These are phyloP conservation scores for Populus deltoides DNA, from an alignment of 345 rosid genomes.

Conservation along the genomic window DNA sequence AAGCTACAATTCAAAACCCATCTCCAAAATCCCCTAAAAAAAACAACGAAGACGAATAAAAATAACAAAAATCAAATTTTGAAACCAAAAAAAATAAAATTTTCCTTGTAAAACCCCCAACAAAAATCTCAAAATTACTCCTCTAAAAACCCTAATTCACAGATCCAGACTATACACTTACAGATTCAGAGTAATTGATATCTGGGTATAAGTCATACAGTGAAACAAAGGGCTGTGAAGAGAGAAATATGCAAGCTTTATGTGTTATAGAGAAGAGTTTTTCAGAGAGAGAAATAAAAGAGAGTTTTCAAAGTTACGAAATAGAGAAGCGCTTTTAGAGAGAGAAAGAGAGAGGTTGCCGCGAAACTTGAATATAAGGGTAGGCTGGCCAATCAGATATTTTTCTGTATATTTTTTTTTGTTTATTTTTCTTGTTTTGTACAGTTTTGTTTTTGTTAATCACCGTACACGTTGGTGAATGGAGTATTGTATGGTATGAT, in stretches of 20 bases:
- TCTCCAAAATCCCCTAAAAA: not conserved
- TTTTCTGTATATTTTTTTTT: not conserved
- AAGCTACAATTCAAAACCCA: conserved; percentile 1
- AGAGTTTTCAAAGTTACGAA: conserved; percentile 19
- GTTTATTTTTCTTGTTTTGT: not conserved
- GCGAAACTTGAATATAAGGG: conserved; percentile 84
- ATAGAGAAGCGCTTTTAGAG: conserved; percentile 16
- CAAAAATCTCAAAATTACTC: not conserved
- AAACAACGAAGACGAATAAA: not conserved
- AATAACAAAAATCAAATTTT: not conserved
- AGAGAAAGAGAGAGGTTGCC: conserved; percentile 46
- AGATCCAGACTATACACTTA: conserved; percentile 36
- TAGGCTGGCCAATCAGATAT: conserved; percentile 28
- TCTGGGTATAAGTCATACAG: conserved; percentile 11
- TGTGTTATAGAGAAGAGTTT: conserved; percentile 2
- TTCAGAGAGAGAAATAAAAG: conserved; percentile 22
- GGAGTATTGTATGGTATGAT: not conserved
- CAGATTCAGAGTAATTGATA: conserved; percentile 24
- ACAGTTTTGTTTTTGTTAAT: too few species aligned
- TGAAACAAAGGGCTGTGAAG: not conserved
- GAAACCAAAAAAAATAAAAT: not conserved
- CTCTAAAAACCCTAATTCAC: conserved; percentile 43
- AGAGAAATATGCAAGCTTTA: conserved; percentile 25
- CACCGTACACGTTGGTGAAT: conserved; percentile 2
- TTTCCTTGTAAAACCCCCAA: not conserved